These are phyloP conservation scores for Pseudocercospora ulei DNA, from an alignment of 2,329 filamentous ascomycete genomes.

Conservation along the genomic window DNA sequence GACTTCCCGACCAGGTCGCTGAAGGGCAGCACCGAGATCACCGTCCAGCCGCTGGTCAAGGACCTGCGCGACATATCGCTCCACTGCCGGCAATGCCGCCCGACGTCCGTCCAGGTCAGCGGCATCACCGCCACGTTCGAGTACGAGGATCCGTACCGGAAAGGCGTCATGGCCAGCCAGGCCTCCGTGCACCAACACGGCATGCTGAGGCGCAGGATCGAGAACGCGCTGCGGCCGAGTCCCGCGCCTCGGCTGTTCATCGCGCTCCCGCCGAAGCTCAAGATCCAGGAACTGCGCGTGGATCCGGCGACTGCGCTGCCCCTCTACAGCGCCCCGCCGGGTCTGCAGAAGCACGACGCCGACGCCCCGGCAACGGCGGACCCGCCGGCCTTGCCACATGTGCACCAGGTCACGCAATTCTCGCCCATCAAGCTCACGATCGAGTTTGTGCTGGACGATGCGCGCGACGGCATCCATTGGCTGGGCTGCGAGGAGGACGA, in stretches of 20 bases:
- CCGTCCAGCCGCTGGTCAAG: slow-evolving; percentile 55
- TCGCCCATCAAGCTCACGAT: slow-evolving; percentile 57
- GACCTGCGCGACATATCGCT: slow-evolving; percentile 49
- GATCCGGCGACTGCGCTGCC: slow-evolving; percentile 27
- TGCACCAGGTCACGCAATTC: slow-evolving; percentile 39
- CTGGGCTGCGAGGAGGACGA: slow-evolving; percentile 74
- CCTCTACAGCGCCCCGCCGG: slow-evolving; percentile 40
- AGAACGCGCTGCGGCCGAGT: slow-evolving; percentile 46
- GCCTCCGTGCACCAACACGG: slow-evolving; percentile 65
- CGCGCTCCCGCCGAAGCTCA: slow-evolving; percentile 50
- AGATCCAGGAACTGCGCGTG: slow-evolving; percentile 52
- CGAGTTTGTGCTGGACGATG: slow-evolving; percentile 64
- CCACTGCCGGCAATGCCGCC: slow-evolving; percentile 54
- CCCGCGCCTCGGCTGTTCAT: slow-evolving; percentile 52
- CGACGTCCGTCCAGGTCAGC: slow-evolving; percentile 45
- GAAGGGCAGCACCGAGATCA: slow-evolving; percentile 70
- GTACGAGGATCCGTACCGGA: slow-evolving; percentile 57
- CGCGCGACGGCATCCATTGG: slow-evolving; percentile 83
- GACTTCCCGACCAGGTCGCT: slow-evolving; percentile 69
- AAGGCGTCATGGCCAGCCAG: slow-evolving; percentile 52
- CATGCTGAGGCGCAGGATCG: slow-evolving; percentile 58
- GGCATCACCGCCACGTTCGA: slow-evolving; percentile 36
- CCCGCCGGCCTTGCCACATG: slow-evolving; percentile 24
- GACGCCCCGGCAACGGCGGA: slow-evolving; percentile 32
- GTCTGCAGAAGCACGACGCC: slow-evolving; percentile 28